These are phyloP conservation scores for Pseudognaphalium luteoalbum DNA, from an alignment of 129 eudicot species.

Conservation along the genomic window DNA sequence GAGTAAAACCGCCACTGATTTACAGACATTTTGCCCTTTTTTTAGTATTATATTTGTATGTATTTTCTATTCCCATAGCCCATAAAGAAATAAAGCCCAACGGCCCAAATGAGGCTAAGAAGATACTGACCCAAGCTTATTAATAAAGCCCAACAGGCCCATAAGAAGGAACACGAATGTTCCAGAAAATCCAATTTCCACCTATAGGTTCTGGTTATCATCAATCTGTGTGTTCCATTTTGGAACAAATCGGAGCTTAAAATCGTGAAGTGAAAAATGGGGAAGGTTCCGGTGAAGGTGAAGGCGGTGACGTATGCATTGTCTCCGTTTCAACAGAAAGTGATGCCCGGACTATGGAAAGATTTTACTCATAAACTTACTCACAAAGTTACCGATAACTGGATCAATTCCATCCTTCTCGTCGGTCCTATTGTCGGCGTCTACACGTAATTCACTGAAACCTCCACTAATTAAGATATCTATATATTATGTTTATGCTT, in stretches of 20 bases:
- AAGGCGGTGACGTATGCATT: slow-evolving; percentile 75
- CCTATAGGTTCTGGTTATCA: no score
- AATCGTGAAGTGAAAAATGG: slow-evolving; percentile 36
- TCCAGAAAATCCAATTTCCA: slow-evolving; percentile 3
- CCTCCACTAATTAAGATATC: background rate
- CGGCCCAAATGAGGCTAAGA: no score
- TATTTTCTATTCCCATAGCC: no score
- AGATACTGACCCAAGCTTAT: no score
- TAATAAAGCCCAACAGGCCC: no score
- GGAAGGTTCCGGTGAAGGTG: slow-evolving; percentile 69
- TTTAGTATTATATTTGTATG: no score
- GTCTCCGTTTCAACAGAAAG: slow-evolving; percentile 92
- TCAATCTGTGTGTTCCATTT: background rate
- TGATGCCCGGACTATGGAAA: slow-evolving; percentile 93
- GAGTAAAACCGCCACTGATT: no score
- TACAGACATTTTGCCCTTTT: no score
- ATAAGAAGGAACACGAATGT: background rate
- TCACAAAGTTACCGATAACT: slow-evolving; percentile 78
- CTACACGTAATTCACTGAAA: slow-evolving; percentile 40
- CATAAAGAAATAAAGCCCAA: no score
- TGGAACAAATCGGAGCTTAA: slow-evolving; percentile 9
- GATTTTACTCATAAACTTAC: slow-evolving; percentile 55
- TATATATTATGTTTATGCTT: background rate
- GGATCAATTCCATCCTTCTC: slow-evolving; percentile 68
- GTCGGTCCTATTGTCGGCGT: slow-evolving; percentile 72